Base-by-base conservation (phyloP, 208 protist genomes). In the Leishmania martiniquensis region DNA sequence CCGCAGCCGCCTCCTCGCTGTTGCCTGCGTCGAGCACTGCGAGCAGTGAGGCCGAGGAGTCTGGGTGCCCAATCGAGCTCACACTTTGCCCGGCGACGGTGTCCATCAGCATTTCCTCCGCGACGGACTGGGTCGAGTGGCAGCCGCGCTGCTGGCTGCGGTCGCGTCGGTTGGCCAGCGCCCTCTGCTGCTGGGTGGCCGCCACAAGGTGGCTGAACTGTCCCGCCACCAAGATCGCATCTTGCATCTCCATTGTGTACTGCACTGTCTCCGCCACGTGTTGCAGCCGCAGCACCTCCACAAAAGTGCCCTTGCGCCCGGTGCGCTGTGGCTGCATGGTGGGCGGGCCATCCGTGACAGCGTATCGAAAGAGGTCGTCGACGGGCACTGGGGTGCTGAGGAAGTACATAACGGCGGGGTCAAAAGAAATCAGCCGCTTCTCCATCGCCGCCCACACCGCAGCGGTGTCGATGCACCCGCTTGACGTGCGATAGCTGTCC, bases 241-340 rank as follows among this genome's bases (percentile, higher is more conserved):
- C 72, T 55, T 85, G 82, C 82, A 91, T 73, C 68, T 88, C 82
- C 70, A 83, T 81, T 22, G 77, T 69, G 73, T 88, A 84, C 76
- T 87, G 71, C 29, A 87, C 71, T 20, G 88, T 73, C 69, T 93
- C 87, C 22, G 76, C 78, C 3, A 90, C 68, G 87, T 90, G 86
- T 73, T 85, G 80, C 59, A 80, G 70, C 10, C 86, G 83, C 39
- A 85, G 65, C 62, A 80, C 76, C 73, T 90, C 86, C 0, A 87
- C 83, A 32, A 87, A 75, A 49, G 47, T 67, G 59, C 83, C 81
- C 67, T 90, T 86, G 70, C 77, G 72, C 7, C 86, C 82, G 6
- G 60, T 57, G 52, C 39, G n/a, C 55, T 73, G 72, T 20, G 71
- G 75, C 73, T 62, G 73, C 73, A 73, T 76, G 29, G 39, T 59